These are phyloP conservation scores for Leucoagaricus sp. DNA, from an alignment of 1,284 basidiomycete species.

Conservation along the genomic window DNA sequence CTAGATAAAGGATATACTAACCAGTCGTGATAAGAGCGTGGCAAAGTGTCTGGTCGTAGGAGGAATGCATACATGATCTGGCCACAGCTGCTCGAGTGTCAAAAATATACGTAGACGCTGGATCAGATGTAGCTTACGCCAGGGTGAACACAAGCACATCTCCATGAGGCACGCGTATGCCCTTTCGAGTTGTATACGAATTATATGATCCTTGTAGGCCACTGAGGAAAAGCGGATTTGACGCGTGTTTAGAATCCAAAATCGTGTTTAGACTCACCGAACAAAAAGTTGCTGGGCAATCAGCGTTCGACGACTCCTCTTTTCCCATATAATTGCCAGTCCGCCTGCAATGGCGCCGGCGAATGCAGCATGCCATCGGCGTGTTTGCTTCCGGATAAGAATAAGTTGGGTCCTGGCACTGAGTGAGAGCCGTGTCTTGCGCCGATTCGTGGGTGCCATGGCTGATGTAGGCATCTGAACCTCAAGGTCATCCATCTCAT, in stretches of 20 bases:
- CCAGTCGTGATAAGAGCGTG: conserved; percentile 77
- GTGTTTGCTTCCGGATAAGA: conserved; percentile 65
- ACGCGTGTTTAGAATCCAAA: not conserved
- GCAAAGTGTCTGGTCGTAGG: conserved; percentile 81
- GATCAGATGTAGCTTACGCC: conserved; percentile 47
- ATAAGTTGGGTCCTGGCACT: conserved; percentile 62
- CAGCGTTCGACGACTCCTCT: conserved; percentile 61
- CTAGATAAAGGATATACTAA: conserved; percentile 31
- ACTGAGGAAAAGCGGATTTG: conserved; percentile 36
- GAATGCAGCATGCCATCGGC: conserved; percentile 86
- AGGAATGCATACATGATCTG: conserved; percentile 91
- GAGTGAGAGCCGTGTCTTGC: conserved; percentile 56
- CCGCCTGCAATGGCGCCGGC: conserved; percentile 86
- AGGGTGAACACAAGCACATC: conserved; percentile 83
- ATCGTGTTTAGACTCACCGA: conserved; percentile 47
- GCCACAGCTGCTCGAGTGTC: conserved; percentile 55
- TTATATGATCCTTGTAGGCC: conserved; percentile 88
- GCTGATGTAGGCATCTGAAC: conserved; percentile 27
- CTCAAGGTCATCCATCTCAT: conserved; percentile 33
- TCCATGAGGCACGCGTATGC: conserved; percentile 82
- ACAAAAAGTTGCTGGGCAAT: conserved; percentile 94
- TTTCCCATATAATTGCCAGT: conserved; percentile 85
- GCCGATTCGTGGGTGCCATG: conserved; percentile 30
- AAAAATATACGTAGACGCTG: not conserved
- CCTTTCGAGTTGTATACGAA: conserved; percentile 62